phyloP scores from a whole-genome alignment of 345 rosid genomes.

The Balakata baccata region DNA sequence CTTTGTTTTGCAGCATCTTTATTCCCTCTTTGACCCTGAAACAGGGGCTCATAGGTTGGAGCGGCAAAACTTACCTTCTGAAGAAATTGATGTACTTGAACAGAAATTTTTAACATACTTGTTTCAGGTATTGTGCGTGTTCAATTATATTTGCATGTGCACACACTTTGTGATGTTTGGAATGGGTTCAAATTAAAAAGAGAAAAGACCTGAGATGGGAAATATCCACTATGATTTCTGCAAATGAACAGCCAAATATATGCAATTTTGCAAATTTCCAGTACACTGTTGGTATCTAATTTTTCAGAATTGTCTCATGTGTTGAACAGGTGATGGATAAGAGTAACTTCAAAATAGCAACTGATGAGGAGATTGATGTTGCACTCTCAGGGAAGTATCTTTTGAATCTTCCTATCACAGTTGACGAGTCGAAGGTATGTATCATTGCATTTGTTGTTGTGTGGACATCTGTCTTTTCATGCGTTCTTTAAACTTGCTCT shows the following conservation, averaged over 20 bases:
- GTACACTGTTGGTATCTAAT: background rate
- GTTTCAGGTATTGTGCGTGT: conserved; percentile 58
- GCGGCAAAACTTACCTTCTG: conserved; percentile 64
- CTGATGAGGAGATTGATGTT: conserved; percentile 77
- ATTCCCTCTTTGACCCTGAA: conserved; percentile 87
- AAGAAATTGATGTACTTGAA: conserved; percentile 73
- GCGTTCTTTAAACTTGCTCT: background rate
- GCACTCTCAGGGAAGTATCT: conserved; percentile 88
- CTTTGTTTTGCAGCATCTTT: conserved; percentile 65
- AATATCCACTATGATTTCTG: background rate
- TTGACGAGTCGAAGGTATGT: conserved; percentile 81
- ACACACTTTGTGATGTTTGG: background rate
- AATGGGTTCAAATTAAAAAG: background rate
- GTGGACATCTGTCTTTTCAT: background rate
- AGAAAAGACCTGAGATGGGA: background rate
- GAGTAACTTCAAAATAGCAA: conserved; percentile 81
- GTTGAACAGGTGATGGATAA: conserved; percentile 68
- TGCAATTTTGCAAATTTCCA: background rate
- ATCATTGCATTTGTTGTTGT: background rate
- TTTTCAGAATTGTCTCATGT: background rate
- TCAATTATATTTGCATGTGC: background rate
- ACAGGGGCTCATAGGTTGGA: conserved; percentile 67
- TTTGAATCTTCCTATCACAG: conserved; percentile 78
- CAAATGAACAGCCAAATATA: background rate
- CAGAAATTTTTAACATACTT: conserved; percentile 80